A percentile compares a stretch with the other conserved stretches of the same genome.
phyloP scores from a whole-genome alignment of 352 stramenopile species.

The Thraustochytrium sp. region DNA sequence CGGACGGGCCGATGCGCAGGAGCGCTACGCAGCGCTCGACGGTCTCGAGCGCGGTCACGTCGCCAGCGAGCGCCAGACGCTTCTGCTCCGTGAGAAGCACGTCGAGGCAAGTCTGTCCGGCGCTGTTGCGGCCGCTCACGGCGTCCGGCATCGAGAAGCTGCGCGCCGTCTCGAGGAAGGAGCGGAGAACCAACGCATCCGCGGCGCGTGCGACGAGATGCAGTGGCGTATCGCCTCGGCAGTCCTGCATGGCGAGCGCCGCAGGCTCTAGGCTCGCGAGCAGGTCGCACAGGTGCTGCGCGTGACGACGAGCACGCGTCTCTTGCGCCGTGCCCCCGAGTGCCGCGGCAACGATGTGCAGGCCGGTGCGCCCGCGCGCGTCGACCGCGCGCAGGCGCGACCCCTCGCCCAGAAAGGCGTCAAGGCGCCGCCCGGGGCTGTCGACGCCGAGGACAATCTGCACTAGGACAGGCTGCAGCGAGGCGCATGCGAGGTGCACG shows the following conservation, averaged over 20 bases:
- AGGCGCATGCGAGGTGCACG: not conserved
- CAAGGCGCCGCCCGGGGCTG: not conserved
- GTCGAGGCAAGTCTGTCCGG: not conserved
- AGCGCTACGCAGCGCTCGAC: slow-evolving; percentile 8
- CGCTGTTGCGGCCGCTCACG: not conserved
- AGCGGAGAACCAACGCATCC: not conserved
- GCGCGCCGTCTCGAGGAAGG: not conserved
- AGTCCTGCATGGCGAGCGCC: not conserved
- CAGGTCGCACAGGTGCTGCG: not conserved
- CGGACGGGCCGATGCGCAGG: not conserved
- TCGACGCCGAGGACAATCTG: not conserved
- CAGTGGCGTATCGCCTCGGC: not conserved
- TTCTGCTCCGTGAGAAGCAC: not conserved
- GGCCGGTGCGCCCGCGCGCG: not conserved
- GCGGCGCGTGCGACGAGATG: not conserved
- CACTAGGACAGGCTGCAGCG: not conserved
- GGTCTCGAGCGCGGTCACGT: not conserved
- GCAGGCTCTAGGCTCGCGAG: not conserved
- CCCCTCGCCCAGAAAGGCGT: not conserved
- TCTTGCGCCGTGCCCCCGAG: not conserved
- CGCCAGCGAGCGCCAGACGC: not conserved
- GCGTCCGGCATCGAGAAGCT: too few relatives aligned
- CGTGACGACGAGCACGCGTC: not conserved
- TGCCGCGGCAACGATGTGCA: not conserved
- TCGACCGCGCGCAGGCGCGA: not conserved